Percentiles rank a stretch among this genome's conserved stretches.
These are phyloP conservation scores for Neurospora discreta DNA, from an alignment of 495 filamentous ascomycete genomes.

Conservation along the genomic window DNA sequence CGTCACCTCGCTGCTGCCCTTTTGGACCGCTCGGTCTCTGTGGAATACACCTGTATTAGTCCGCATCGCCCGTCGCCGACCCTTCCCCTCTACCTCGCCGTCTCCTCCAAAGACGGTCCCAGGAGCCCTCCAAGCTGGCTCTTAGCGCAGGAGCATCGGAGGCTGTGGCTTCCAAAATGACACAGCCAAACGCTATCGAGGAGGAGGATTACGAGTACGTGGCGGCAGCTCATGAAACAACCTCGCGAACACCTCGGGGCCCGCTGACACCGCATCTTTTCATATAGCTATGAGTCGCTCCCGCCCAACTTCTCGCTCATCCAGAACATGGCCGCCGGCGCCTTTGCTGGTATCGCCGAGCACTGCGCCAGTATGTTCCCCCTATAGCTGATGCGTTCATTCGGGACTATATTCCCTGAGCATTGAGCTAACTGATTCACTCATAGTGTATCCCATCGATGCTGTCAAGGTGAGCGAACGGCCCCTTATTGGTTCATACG, in stretches of 20 bases:
- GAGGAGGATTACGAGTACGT: slow-evolving; percentile 49
- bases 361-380: slow-evolving; percentile 44
- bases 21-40: neutral
- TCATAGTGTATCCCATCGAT: slow-evolving; percentile 95
- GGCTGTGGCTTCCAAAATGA: slow-evolving; percentile 46
- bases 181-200: slow-evolving; percentile 42
- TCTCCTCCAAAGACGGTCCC: slow-evolving; percentile 1
- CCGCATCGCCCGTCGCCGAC: neutral
- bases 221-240: neutral
- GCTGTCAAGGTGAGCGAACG: slow-evolving; percentile 73
- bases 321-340: slow-evolving; percentile 84
- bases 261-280: slow-evolving; percentile 1
- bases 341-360: slow-evolving; percentile 85
- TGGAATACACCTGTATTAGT: neutral
- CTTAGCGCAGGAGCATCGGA: slow-evolving; percentile 42
- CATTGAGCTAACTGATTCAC: slow-evolving; percentile 42
- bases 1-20: too few relatives aligned
- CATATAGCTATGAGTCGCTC: slow-evolving; percentile 43
- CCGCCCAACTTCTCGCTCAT: slow-evolving; percentile 49
- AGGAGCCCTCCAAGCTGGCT: slow-evolving; percentile 38
- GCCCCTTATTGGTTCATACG: neutral
- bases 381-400: neutral
- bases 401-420: neutral
- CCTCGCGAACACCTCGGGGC: neutral
- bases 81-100: neutral